Percentiles rank a stretch among this genome's conserved stretches.
These are phyloP conservation scores for Aspergillus conjunctus DNA, from an alignment of 495 filamentous ascomycete genomes.

Conservation along the genomic window DNA sequence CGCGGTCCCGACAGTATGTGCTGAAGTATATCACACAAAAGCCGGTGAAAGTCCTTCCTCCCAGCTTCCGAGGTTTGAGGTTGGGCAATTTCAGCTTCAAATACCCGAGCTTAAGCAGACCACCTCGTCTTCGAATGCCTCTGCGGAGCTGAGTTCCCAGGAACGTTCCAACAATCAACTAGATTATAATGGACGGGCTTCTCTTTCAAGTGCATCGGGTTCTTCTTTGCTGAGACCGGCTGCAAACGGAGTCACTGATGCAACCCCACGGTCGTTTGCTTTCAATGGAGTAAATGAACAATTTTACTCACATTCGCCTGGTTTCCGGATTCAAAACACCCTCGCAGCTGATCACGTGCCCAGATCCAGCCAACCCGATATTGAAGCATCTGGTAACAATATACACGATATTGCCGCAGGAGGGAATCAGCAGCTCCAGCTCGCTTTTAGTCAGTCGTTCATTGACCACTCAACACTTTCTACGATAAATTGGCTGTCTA, in stretches of 20 bases:
- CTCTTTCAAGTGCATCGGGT: neutral
- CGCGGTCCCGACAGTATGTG: neutral
- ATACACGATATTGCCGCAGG: constrained; percentile 27
- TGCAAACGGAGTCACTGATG: constrained; percentile 9
- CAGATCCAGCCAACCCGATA: constrained; percentile 21
- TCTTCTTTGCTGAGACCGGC: constrained; percentile 20
- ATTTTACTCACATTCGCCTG: constrained; percentile 19
- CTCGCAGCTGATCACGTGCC: constrained; percentile 17
- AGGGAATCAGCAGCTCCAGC: constrained; percentile 28
- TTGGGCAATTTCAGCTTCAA: constrained; percentile 31
- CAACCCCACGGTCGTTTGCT: constrained; percentile 10
- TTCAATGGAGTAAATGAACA: constrained; percentile 15
- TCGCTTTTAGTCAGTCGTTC: constrained; percentile 29
- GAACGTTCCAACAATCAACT: neutral
- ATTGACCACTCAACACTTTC: constrained; percentile 33
- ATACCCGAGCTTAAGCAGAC: constrained; percentile 14
- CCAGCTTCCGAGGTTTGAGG: constrained; percentile 21
- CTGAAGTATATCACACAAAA: neutral
- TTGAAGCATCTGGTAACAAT: constrained; percentile 14
- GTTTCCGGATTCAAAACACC: constrained; percentile 10
- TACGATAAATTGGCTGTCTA: constrained; percentile 42
- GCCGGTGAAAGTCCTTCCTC: constrained; percentile 5
- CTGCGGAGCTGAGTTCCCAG: constrained; percentile 1
- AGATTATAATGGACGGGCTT: constrained; percentile 2
- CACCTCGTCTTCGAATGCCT: constrained; percentile 17